A percentile compares a stretch with the other conserved stretches of the same genome.
Evolutionary conservation across 345 rosid species (phyloP).

Genomic region (Linum usitatissimum): DNA sequence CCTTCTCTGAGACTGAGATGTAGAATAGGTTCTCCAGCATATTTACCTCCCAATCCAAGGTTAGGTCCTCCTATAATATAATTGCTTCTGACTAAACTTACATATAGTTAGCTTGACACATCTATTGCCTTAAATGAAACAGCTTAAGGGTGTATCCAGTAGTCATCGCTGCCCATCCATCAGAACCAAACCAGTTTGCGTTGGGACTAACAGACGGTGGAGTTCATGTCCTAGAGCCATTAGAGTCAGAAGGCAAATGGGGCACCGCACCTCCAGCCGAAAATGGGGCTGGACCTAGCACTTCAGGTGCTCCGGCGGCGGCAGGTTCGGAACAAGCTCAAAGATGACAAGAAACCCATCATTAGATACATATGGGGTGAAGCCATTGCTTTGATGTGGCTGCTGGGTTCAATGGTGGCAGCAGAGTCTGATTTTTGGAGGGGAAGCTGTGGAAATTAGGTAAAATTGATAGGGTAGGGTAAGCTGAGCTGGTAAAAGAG

Average conservation of each 20-base stretch:
- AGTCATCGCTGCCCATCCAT: conserved; percentile 73
- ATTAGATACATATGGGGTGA: too few species aligned
- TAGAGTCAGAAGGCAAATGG: conserved; percentile 72
- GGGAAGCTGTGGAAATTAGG: conserved; percentile 27
- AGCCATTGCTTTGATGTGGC: too few species aligned
- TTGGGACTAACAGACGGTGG: conserved; percentile 66
- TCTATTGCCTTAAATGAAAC: conserved; percentile 14
- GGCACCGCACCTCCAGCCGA: conserved; percentile 70
- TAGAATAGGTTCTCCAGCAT: conserved; percentile 61
- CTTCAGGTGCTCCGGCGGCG: conserved; percentile 39
- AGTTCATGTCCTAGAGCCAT: conserved; percentile 58
- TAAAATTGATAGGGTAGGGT: conserved; percentile 9
- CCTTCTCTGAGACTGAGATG: conserved; percentile 63
- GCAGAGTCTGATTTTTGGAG: conserved; percentile 19
- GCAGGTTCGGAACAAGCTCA: conserved; percentile 44
- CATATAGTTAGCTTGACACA: not conserved
- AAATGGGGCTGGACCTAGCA: conserved; percentile 56
- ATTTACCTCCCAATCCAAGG: conserved; percentile 66
- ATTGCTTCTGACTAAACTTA: not conserved
- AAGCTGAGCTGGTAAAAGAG: too few species aligned
- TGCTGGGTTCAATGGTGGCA: conserved; percentile 1
- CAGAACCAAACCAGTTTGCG: conserved; percentile 65
- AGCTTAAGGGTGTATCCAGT: conserved; percentile 68
- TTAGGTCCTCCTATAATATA: conserved; percentile 10
- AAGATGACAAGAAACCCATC: conserved; percentile 25